Conservation (phyloP, 768 basidiomycete genomes). For the Xerocomus spinulosus region DNA sequence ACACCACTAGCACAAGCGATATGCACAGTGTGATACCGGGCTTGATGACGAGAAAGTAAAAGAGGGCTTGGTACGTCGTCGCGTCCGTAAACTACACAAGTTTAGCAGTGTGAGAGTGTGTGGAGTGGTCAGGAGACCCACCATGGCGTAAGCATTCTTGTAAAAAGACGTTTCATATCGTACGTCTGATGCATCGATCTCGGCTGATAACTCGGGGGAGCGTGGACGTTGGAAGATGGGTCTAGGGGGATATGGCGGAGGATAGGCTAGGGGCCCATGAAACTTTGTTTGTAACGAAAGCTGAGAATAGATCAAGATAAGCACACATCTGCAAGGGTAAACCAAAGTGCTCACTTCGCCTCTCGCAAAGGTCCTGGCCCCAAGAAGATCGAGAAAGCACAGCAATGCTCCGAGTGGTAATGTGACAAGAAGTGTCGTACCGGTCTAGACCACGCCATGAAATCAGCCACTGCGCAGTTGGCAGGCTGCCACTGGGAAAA, state of each 20-base stretch:
- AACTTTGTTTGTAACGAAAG: constrained; percentile 66
- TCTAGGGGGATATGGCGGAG: constrained; percentile 58
- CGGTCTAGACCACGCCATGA: constrained; percentile 43
- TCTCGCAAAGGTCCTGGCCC: constrained; percentile 65
- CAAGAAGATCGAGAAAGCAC: constrained; percentile 73
- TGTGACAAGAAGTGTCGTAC: constrained; percentile 75
- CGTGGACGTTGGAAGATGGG: constrained; percentile 72
- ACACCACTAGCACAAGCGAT: constrained; percentile 47
- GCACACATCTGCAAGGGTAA: not conserved
- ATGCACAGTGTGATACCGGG: constrained; percentile 72
- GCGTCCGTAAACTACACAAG: constrained; percentile 67
- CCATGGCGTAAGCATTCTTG: constrained; percentile 79
- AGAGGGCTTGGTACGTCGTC: constrained; percentile 79
- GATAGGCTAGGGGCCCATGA: constrained; percentile 62
- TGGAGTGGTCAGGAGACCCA: constrained; percentile 29
- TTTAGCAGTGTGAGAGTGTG: too few relatives aligned
- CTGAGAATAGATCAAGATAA: constrained; percentile 30
- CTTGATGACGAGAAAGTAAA: constrained; percentile 87
- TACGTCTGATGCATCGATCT: constrained; percentile 38
- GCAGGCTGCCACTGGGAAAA: constrained; percentile 8
- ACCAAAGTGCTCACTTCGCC: constrained; percentile 50
- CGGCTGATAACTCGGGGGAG: constrained; percentile 42
- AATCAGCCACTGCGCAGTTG: constrained; percentile 21
- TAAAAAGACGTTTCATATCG: constrained; percentile 69
- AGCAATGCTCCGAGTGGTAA: constrained; percentile 73